phyloP scores from a whole-genome alignment of 2,329 filamentous ascomycete species.

The Cryphonectria radicalis region DNA sequence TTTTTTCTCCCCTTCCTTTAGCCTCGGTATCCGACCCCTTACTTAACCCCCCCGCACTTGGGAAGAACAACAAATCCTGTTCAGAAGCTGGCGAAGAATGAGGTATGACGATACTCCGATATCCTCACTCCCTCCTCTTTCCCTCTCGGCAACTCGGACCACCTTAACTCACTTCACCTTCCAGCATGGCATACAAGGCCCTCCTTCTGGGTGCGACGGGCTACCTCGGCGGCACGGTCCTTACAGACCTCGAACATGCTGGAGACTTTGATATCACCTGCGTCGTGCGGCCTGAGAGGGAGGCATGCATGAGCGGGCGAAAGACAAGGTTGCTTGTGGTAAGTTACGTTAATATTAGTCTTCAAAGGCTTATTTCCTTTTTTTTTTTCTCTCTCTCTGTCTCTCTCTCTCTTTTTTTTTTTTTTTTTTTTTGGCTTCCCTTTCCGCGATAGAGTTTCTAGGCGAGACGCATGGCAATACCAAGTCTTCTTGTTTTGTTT shows the following conservation, averaged over 20 bases:
- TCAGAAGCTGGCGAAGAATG: neutral
- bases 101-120: neutral
- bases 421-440: neutral
- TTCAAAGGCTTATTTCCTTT: too few species aligned
- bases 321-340: slow-evolving; percentile 6
- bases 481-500: neutral
- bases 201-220: slow-evolving; percentile 17
- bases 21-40: neutral
- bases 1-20: neutral
- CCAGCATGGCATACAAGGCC: slow-evolving; percentile 8
- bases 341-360: neutral
- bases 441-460: neutral
- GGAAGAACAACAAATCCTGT: neutral
- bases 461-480: neutral
- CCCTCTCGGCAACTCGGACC: neutral
- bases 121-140: neutral
- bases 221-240: slow-evolving; percentile 17
- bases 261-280: slow-evolving; percentile 11
- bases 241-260: slow-evolving; percentile 11
- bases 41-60: neutral
- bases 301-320: neutral
- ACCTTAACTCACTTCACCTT: neutral
- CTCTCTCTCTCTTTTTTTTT: neutral
- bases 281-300: slow-evolving; percentile 13
- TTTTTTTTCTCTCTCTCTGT: neutral